phyloP scores from a whole-genome alignment of 2,329 filamentous ascomycete species.

The Fusarium torulosum region DNA sequence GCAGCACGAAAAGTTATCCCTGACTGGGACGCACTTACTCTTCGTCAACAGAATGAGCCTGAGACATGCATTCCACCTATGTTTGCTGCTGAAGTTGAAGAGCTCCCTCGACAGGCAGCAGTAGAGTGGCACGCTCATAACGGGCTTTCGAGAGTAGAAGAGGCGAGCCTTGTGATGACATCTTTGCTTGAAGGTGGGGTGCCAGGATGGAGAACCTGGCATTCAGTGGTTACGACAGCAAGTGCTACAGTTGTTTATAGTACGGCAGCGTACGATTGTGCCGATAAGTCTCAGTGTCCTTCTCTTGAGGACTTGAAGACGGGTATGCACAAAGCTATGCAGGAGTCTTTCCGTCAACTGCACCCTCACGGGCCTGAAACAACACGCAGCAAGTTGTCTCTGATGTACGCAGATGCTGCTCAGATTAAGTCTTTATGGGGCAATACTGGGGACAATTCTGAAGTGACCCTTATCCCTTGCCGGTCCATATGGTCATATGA shows the following conservation, averaged over 20 bases:
- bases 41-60: conserved; percentile 54
- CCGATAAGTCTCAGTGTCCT: background rate
- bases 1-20: conserved; percentile 56
- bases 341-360: conserved; percentile 43
- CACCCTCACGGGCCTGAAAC: conserved; percentile 18
- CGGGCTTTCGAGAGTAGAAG: conserved; percentile 61
- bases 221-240: conserved; percentile 44
- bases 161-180: conserved; percentile 47
- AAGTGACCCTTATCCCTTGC: conserved; percentile 52
- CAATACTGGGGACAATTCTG: background rate
- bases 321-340: conserved; percentile 40
- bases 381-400: conserved; percentile 44
- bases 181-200: conserved; percentile 29
- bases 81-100: conserved; percentile 80
- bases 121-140: conserved; percentile 87
- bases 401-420: conserved; percentile 51
- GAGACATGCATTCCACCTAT: conserved; percentile 69
- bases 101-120: conserved; percentile 77
- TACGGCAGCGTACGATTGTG: conserved; percentile 40
- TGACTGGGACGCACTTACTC: conserved; percentile 62
- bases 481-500: conserved; percentile 53
- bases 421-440: conserved; percentile 38
- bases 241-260: conserved; percentile 50
- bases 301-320: conserved; percentile 25
- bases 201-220: conserved; percentile 50